Evolutionary conservation across 2,329 filamentous ascomycete species (phyloP).

Genomic region (Torrubiellomyces zombiae): DNA sequence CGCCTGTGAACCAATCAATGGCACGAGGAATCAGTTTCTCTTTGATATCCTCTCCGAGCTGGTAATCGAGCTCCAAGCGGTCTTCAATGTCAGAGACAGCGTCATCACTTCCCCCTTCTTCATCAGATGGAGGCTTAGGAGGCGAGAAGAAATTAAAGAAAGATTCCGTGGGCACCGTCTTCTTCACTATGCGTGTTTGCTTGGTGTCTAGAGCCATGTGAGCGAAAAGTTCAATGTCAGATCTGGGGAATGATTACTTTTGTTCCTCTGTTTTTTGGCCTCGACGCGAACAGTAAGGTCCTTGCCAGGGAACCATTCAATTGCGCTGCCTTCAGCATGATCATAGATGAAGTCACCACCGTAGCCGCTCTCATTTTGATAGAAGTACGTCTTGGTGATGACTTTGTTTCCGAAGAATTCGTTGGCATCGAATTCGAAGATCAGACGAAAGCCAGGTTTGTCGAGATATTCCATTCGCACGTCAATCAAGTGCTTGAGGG

Average conservation of each 20-base stretch:
- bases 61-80: conserved; percentile 94
- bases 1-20: conserved; percentile 98
- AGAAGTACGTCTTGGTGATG: conserved; percentile 96
- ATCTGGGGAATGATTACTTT: conserved; percentile 46
- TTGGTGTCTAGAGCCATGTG: conserved; percentile 68
- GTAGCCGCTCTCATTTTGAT: conserved; percentile 96
- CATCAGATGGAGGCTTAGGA: conserved; percentile 65
- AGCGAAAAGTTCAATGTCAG: neutral
- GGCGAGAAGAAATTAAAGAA: conserved; percentile 99
- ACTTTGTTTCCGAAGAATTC: conserved; percentile 96
- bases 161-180: conserved; percentile 94
- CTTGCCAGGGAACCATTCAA: conserved; percentile 87
- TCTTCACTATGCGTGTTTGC: conserved; percentile 97
- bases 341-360: conserved; percentile 99
- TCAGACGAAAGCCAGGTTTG: conserved; percentile 91
- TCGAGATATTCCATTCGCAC: conserved; percentile 99
- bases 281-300: conserved; percentile 89
- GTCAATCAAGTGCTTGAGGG: conserved; percentile 76
- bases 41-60: conserved; percentile 98
- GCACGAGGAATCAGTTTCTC: conserved; percentile 98
- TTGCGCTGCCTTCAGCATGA: conserved; percentile 94
- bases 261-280: conserved; percentile 99
- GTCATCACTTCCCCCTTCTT: conserved; percentile 53
- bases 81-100: conserved; percentile 87
- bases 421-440: conserved; percentile 93